Evolutionary conservation across 2,329 filamentous ascomycete genomes (phyloP), one percentile per base, ranked within the genome.

Genomic region (Penicillium brasilianum): DNA sequence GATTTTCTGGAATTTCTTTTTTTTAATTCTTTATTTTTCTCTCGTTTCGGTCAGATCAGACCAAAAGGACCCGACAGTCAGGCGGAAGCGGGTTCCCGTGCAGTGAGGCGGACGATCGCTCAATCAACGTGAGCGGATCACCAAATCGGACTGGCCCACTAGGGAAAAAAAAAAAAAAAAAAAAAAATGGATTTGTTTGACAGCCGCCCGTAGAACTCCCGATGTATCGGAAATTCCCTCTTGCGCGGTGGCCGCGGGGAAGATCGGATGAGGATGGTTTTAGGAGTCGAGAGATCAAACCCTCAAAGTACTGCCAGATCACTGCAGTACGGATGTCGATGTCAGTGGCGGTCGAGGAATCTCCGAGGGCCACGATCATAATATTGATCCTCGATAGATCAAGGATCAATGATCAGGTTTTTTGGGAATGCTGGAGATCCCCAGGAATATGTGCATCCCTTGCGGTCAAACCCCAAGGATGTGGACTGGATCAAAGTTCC

Each of bases 61-160:
- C 22, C 14, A 32, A 37, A 37, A 37, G 22, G 34, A 30, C 36
- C 50, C 18, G 22, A 57, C 41, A 44, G 51, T 60, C 44, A 22
- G 43, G 58, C 60, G 64, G 18, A 63, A 56, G 59, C 39, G 55
- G 43, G 50, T 65, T 60, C 64, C 64, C 64, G 62, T 64, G 62
- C 62, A 60, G 61, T 58, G 46, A 53, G 37, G 43, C 46, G 53
- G 55, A n/a, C 60, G 60, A 62, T 62, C 57, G 13, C 34, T 59
- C 60, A 62, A 52, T 59, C 53, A 59, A 54, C 52, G 37, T 43
- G 36, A 46, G 37, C 32, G 44, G 53, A 62, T 59, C 53, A 39
- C 41, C 60, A 36, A 37, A 36, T 34, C 20, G 39, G 51, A 63
- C 46, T 49, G 56, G 53, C 46, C 41, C 41, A 32, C 22, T 9